Conservation (phyloP, 306 rosid genomes). For the Cucumis melo region DNA sequence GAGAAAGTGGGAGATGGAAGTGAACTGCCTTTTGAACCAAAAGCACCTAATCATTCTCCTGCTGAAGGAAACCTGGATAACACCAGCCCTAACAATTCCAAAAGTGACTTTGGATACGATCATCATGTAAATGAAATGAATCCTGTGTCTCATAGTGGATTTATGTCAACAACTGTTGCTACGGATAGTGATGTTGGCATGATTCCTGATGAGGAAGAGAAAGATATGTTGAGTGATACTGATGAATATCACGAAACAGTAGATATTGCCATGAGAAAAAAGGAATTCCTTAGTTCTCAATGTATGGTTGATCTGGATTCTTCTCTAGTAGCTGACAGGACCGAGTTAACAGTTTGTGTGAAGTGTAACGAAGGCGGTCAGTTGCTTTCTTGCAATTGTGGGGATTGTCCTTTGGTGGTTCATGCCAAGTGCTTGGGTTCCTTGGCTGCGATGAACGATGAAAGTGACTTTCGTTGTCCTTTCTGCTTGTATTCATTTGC, state of each 20-base stretch:
- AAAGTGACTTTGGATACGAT: slow-evolving; percentile 15
- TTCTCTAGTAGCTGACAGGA: slow-evolving; percentile 10
- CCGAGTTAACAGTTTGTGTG: slow-evolving; percentile 23
- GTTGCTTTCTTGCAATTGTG: slow-evolving; percentile 37
- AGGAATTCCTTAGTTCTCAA: slow-evolving; percentile 29
- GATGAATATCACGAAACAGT: slow-evolving; percentile 21
- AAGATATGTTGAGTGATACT: slow-evolving; percentile 16
- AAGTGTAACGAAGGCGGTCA: slow-evolving; percentile 45
- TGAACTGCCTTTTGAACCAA: slow-evolving; percentile 13
- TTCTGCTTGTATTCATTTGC: slow-evolving; percentile 47
- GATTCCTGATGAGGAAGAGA: slow-evolving; percentile 12
- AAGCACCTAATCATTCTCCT: slow-evolving; percentile 6
- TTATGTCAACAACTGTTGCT: slow-evolving; percentile 17
- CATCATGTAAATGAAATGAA: slow-evolving; percentile 10
- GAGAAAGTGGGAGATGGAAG: slow-evolving; percentile 3
- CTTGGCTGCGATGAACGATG: slow-evolving; percentile 19
- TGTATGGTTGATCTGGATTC: slow-evolving; percentile 16
- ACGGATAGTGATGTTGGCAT: slow-evolving; percentile 18
- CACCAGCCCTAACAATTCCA: neutral
- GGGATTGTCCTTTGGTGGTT: slow-evolving; percentile 44
- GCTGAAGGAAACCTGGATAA: slow-evolving; percentile 6
- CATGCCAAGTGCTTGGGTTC: slow-evolving; percentile 51
- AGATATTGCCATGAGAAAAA: slow-evolving; percentile 27
- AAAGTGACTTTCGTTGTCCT: slow-evolving; percentile 48
- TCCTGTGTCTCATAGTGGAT: slow-evolving; percentile 11